phyloP scores from a whole-genome alignment of 176 grass and related monocot species.

The Oryza coarctata region DNA sequence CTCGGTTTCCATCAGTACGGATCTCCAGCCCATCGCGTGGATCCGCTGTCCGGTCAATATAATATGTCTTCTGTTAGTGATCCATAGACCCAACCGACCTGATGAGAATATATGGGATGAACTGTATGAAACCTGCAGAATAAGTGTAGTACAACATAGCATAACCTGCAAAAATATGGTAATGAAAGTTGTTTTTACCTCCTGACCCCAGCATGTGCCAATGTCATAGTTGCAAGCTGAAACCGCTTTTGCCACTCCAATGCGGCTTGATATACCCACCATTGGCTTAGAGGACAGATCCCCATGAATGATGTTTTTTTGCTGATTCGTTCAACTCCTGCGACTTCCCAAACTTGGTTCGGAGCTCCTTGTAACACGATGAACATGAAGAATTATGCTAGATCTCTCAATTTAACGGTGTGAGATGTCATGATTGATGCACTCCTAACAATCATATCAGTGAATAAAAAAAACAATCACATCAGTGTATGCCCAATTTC shows the following conservation, averaged over 20 bases:
- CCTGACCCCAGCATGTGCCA: constrained; percentile 33
- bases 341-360: constrained; percentile 29
- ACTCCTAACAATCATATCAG: not conserved
- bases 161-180: not conserved
- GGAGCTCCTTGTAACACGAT: constrained; percentile 36
- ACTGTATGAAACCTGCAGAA: not conserved
- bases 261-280: not conserved
- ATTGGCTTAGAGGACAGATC: not conserved
- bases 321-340: constrained; percentile 29
- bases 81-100: constrained; percentile 50
- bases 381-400: constrained; percentile 9
- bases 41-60: constrained; percentile 37
- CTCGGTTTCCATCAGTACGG: not conserved
- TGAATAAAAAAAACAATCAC: not conserved
- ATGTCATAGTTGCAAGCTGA: constrained; percentile 24
- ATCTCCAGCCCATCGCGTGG: constrained; percentile 16
- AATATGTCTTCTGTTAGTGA: constrained; percentile 42
- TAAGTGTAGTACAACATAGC: not conserved
- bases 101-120: not conserved
- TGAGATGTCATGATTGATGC: not conserved
- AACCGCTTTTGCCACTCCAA: constrained; percentile 25
- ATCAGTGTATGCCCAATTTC: not conserved
- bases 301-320: not conserved
- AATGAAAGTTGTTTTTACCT: not conserved
- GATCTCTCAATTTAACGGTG: not conserved